Conservation (phyloP, 2,329 filamentous ascomycete genomes). For the Penicillium sp. region DNA sequence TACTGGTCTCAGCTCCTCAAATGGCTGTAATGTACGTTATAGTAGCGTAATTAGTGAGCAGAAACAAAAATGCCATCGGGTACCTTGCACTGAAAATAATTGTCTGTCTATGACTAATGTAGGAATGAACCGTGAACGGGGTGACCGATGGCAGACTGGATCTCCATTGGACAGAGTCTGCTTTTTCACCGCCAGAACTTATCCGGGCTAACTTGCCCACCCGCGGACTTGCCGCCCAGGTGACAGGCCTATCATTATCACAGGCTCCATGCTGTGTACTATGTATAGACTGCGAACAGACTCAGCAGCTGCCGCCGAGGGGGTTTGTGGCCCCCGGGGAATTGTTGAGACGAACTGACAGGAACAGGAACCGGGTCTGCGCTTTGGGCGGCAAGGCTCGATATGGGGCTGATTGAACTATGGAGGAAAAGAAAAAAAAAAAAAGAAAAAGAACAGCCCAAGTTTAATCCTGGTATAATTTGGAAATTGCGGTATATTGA, state of each 20-base stretch:
- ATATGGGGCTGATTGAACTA: not conserved
- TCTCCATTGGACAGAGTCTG: constrained; percentile 21
- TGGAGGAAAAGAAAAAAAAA: not conserved
- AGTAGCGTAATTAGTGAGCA: not conserved
- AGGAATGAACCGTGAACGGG: not conserved
- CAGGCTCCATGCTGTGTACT: not conserved
- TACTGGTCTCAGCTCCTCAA: not conserved
- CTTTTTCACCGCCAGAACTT: constrained; percentile 24
- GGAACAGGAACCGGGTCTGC: constrained; percentile 2
- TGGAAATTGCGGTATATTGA: not conserved
- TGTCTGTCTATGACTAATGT: constrained; percentile 4
- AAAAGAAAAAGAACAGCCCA: not conserved
- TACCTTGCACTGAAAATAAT: not conserved
- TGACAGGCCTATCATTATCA: constrained; percentile 20
- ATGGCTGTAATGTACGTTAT: not conserved
- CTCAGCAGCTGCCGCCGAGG: constrained; percentile 11
- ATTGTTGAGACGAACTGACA: not conserved
- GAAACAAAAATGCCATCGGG: not conserved
- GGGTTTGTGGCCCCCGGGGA: constrained; percentile 8
- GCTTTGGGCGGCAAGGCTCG: constrained; percentile 7
- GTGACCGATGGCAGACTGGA: constrained; percentile 5
- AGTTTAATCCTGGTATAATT: not conserved
- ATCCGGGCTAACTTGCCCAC: constrained; percentile 7
- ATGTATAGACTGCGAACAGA: constrained; percentile 21
- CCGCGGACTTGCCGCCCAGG: constrained; percentile 10